Evolutionary conservation across 495 filamentous ascomycete species (phyloP).

Genomic region (Penicillium robsamsonii): DNA sequence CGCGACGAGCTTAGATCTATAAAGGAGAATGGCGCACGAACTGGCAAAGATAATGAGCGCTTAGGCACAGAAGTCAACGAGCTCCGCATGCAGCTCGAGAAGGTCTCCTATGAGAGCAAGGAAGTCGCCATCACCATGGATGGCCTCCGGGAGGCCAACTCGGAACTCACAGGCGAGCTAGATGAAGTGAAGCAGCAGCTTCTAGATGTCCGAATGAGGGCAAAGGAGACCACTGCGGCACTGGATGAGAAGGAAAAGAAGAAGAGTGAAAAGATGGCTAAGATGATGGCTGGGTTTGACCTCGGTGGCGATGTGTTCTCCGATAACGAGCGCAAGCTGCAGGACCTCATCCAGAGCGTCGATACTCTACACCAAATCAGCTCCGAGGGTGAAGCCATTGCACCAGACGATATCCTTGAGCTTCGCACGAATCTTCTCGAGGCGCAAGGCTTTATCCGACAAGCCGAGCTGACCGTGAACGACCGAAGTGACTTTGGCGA

Average conservation of each 20-base stretch:
- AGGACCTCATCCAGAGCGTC: slow-evolving; percentile 74
- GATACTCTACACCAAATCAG: slow-evolving; percentile 75
- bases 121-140: slow-evolving; percentile 98
- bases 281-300: slow-evolving; percentile 99
- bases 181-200: slow-evolving; percentile 97
- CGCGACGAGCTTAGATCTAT: slow-evolving; percentile 78
- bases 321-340: slow-evolving; percentile 81
- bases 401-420: slow-evolving; percentile 75
- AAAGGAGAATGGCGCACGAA: slow-evolving; percentile 77
- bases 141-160: slow-evolving; percentile 90
- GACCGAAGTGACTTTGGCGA: slow-evolving; percentile 61
- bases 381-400: slow-evolving; percentile 71
- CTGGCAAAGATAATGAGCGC: slow-evolving; percentile 83
- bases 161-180: slow-evolving; percentile 84
- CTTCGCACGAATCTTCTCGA: slow-evolving; percentile 77
- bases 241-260: slow-evolving; percentile 96
- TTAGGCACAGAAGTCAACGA: slow-evolving; percentile 82
- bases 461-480: slow-evolving; percentile 80
- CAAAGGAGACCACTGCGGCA: slow-evolving; percentile 84
- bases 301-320: slow-evolving; percentile 86
- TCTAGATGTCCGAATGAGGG: slow-evolving; percentile 90
- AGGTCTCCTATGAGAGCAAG: slow-evolving; percentile 92
- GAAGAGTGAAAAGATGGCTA: slow-evolving; percentile 98
- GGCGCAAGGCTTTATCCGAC: slow-evolving; percentile 87
- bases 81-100: slow-evolving; percentile 91